Evolutionary conservation across 2,329 filamentous ascomycete species (phyloP).

Genomic region (Capronia americana): DNA sequence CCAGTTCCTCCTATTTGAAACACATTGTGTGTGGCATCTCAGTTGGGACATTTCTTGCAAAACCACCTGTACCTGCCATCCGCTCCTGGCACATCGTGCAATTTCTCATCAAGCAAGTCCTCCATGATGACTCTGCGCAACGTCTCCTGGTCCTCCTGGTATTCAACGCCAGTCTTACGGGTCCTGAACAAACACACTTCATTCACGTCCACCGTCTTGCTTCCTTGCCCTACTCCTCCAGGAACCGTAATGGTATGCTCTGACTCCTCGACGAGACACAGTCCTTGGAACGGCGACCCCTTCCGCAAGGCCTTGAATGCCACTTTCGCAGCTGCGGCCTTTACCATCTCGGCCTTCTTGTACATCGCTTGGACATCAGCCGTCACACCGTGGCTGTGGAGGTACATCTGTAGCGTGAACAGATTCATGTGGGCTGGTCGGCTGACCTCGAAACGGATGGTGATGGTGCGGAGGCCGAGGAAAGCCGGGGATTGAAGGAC

Average conservation of each 20-base stretch:
- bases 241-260: background rate
- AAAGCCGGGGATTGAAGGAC: conserved; percentile 25
- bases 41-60: background rate
- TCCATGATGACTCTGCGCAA: conserved; percentile 8
- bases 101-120: conserved; percentile 4
- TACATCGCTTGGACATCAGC: conserved; percentile 11
- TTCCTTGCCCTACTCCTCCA: background rate
- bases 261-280: conserved; percentile 12
- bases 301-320: conserved; percentile 18
- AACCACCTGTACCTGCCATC: conserved; percentile 1
- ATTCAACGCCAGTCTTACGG: background rate
- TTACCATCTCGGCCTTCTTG: conserved; percentile 23
- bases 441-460: conserved; percentile 27
- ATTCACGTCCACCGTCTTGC: conserved; percentile 1
- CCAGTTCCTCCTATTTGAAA: background rate
- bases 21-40: background rate
- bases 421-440: conserved; percentile 21
- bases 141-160: background rate
- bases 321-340: conserved; percentile 21
- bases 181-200: conserved; percentile 17
- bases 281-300: conserved; percentile 16
- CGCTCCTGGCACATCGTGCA: conserved; percentile 2
- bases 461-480: conserved; percentile 22
- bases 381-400: background rate
- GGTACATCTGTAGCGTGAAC: conserved; percentile 8